phyloP scores from a whole-genome alignment of 1,284 basidiomycete genomes.

The Marasmius sp. region DNA sequence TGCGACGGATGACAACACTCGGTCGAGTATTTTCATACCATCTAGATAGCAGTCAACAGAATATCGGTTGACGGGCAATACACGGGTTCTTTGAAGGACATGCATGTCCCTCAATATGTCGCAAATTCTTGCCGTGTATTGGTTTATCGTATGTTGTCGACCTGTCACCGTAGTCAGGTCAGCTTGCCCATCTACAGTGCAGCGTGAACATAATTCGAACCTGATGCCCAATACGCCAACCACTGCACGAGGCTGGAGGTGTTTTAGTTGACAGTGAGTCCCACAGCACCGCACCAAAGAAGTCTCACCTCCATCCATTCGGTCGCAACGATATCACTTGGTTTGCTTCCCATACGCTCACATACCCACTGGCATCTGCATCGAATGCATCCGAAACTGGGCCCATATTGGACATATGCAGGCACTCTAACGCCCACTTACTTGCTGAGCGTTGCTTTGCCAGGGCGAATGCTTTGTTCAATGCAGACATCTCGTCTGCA shows the following conservation, averaged over 20 bases:
- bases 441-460: conserved; percentile 7
- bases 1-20: not conserved
- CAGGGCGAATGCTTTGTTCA: not conserved
- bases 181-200: not conserved
- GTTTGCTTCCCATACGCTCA: conserved; percentile 12
- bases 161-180: not conserved
- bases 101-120: conserved; percentile 3
- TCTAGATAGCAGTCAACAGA: conserved; percentile 6
- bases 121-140: conserved; percentile 7
- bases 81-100: not conserved
- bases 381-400: conserved; percentile 11
- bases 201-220: not conserved
- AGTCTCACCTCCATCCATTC: conserved; percentile 11
- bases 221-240: conserved; percentile 15
- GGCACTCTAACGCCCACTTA: conserved; percentile 11
- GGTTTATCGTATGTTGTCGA: conserved; percentile 8
- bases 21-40: not conserved
- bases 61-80: conserved; percentile 8
- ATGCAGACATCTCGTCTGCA: not conserved
- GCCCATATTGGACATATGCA: conserved; percentile 7
- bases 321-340: conserved; percentile 5
- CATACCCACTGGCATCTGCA: conserved; percentile 11
- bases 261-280: not conserved
- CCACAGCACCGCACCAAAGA: not conserved
- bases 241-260: conserved; percentile 9